Conservation (phyloP, 2,329 filamentous ascomycete genomes). For the Aaosphaeria pasadenensis region DNA sequence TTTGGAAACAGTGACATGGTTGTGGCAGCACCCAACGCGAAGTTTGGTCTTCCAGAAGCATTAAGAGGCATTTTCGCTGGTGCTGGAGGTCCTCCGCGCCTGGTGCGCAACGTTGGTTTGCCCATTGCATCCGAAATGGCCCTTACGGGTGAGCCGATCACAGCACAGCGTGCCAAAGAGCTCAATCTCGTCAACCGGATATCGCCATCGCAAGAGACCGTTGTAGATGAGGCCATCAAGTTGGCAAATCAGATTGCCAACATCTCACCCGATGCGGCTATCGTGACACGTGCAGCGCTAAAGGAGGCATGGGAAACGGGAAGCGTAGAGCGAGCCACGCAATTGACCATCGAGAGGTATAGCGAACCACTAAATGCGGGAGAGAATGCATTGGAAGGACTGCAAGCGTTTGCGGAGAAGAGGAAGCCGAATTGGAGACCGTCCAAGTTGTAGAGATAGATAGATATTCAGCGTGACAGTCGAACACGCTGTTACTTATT, state of each 20-base stretch:
- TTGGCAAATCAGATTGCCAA: conserved; percentile 33
- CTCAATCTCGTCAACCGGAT: conserved; percentile 43
- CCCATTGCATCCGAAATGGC: conserved; percentile 51
- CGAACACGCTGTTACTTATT: background rate
- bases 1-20: conserved; percentile 48
- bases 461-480: no score
- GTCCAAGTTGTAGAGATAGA: conserved; percentile 44
- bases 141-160: conserved; percentile 46
- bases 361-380: conserved; percentile 39
- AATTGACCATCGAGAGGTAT: conserved; percentile 44
- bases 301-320: conserved; percentile 32
- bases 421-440: conserved; percentile 49
- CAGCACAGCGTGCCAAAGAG: conserved; percentile 44
- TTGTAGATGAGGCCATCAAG: conserved; percentile 36
- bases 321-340: conserved; percentile 38
- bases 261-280: conserved; percentile 37
- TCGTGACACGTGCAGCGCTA: conserved; percentile 35
- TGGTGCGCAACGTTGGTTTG: conserved; percentile 49
- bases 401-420: conserved; percentile 53
- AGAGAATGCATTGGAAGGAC: conserved; percentile 50
- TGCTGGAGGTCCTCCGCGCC: conserved; percentile 51
- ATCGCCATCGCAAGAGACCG: conserved; percentile 28
- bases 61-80: conserved; percentile 54
- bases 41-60: conserved; percentile 54
- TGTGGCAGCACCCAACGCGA: conserved; percentile 50